A percentile compares a stretch with the other conserved stretches of the same genome.
These are phyloP conservation scores for Naganishia vishniacii DNA, from an alignment of 768 basidiomycete species.

Conservation along the genomic window DNA sequence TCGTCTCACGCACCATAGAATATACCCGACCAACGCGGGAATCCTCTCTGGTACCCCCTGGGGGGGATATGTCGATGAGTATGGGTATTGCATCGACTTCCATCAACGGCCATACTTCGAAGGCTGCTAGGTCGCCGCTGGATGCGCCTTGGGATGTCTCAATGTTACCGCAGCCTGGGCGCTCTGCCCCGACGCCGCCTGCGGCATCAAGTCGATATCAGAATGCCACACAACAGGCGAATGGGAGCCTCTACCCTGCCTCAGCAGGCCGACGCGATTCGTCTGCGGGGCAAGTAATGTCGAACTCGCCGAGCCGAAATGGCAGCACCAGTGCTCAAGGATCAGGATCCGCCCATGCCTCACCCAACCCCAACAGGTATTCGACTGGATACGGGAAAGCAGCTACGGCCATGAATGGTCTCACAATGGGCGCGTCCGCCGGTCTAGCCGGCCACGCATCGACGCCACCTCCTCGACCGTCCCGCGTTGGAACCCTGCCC, in stretches of 20 bases:
- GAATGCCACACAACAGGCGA: neutral
- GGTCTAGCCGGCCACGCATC: constrained; percentile 17
- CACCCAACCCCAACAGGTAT: constrained; percentile 46
- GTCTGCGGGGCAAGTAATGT: neutral
- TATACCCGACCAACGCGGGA: constrained; percentile 48
- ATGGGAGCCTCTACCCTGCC: constrained; percentile 5
- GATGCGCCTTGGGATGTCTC: constrained; percentile 32
- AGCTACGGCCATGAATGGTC: neutral
- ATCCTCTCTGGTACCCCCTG: constrained; percentile 44
- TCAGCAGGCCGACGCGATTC: neutral
- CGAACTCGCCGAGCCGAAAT: constrained; percentile 16
- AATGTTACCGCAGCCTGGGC: constrained; percentile 32
- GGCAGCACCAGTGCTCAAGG: constrained; percentile 7
- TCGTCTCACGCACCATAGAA: constrained; percentile 41
- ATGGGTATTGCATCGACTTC: constrained; percentile 35
- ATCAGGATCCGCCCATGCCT: constrained; percentile 36
- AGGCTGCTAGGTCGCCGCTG: constrained; percentile 28
- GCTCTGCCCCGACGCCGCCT: constrained; percentile 30
- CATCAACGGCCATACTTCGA: neutral
- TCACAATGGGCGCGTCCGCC: neutral
- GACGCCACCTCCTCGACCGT: constrained; percentile 39
- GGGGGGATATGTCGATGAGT: constrained; percentile 45
- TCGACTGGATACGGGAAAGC: constrained; percentile 35
- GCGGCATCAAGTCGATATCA: constrained; percentile 2
- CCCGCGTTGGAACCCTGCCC: constrained; percentile 45